Percentiles rank a stretch among this genome's conserved stretches.
These are phyloP conservation scores for Hawksworthiomyces lignivorus DNA, from an alignment of 2,329 filamentous ascomycete species.

Conservation along the genomic window DNA sequence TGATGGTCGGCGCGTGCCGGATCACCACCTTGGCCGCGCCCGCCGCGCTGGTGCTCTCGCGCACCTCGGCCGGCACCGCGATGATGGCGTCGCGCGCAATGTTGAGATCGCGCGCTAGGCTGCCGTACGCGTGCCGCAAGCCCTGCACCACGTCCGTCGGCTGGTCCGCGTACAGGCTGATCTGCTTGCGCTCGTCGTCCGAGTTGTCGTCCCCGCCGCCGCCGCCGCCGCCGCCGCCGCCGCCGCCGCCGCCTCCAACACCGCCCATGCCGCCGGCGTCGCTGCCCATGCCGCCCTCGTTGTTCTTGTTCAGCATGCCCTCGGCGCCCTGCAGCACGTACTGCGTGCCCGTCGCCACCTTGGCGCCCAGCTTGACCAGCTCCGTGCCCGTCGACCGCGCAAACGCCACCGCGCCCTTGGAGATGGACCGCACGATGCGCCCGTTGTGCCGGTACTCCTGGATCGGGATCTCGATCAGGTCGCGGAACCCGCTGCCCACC, in stretches of 20 bases:
- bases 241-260: slow-evolving; percentile 16
- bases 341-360: slow-evolving; percentile 89
- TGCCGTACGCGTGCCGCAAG: slow-evolving; percentile 71
- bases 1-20: slow-evolving; percentile 81
- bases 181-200: slow-evolving; percentile 63
- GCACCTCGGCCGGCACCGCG: slow-evolving; percentile 83
- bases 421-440: slow-evolving; percentile 80
- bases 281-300: slow-evolving; percentile 24
- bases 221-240: neutral
- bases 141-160: slow-evolving; percentile 84
- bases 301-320: slow-evolving; percentile 54
- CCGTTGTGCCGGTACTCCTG: slow-evolving; percentile 92
- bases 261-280: slow-evolving; percentile 22
- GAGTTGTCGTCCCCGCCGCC: slow-evolving; percentile 41
- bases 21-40: slow-evolving; percentile 73
- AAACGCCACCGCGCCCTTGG: slow-evolving; percentile 84
- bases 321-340: slow-evolving; percentile 88
- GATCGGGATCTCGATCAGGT: slow-evolving; percentile 84
- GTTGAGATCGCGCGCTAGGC: slow-evolving; percentile 79
- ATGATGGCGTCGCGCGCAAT: slow-evolving; percentile 86
- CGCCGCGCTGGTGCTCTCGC: slow-evolving; percentile 75
- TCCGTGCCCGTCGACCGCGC: slow-evolving; percentile 90
- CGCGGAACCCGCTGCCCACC: slow-evolving; percentile 76
- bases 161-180: slow-evolving; percentile 90
- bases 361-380: slow-evolving; percentile 88